Base-by-base conservation (phyloP, 495 filamentous ascomycete species). In the Neurospora tetrasperma region DNA sequence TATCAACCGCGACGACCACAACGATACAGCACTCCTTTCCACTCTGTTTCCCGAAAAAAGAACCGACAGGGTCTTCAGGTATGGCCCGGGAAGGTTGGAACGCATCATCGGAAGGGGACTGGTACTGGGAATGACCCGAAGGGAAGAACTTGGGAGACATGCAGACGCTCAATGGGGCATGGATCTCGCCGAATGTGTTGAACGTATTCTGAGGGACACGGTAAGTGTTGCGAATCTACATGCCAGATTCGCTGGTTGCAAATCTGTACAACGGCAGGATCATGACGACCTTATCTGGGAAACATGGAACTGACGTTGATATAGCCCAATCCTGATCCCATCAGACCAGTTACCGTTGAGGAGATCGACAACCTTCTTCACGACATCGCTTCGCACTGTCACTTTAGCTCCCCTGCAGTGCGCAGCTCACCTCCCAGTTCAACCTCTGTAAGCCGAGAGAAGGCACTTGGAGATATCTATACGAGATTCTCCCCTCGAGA, bases 31-130 rank as follows among this genome's bases (percentile, higher is more conserved):
- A 0, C 81, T 96, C 27, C 84, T 96, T 1, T 93, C 91, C 4
- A 88, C 89, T 39, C 82, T 97, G 16, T 86, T 94, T 20, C 94
- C 94, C 0, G 89, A 92, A 73, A 90, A 87, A 76, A 85, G 93
- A 71, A 86, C 86, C 0, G 94, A 97, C 78, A 86, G 93, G 31
- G 90, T 93, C 10, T 97, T 94, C 78, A 83, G 82, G 72, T 81
- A 96, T 1, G 86, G 92, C 73, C 85, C 86, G 18, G 80, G 80
- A 14, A 85, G 83, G 3, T 83, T 97, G 1, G 87, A 89, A 43
- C 84, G 84, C 39, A 84, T 90, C 20, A 85, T 97, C 12, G 88
- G 87, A 12, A 87, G 90, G 73, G 89, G 87, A 39, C 80, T 94
- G 38, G 75, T 85, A 6, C 82, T 96, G 14, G 89, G 90, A 10